Conservation (phyloP, 306 rosid genomes). For the Glycine tomentella region DNA sequence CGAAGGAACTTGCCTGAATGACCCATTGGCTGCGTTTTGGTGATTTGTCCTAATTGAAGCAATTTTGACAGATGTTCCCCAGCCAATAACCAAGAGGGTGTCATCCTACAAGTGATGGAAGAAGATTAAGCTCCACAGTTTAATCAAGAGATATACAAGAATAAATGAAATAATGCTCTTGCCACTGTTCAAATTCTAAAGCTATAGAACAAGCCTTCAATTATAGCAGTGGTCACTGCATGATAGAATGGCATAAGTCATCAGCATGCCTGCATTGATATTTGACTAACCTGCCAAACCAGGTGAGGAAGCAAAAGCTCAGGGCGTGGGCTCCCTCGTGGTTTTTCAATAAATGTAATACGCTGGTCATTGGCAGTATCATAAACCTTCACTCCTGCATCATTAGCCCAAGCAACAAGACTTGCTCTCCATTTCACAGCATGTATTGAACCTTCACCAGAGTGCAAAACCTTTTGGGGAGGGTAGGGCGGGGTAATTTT, state of each 20-base stretch:
- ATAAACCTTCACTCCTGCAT: constrained; percentile 94
- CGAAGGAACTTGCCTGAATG: constrained; percentile 65
- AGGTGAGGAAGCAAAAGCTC: constrained; percentile 95
- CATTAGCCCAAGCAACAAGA: constrained; percentile 99
- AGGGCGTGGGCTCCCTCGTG: constrained; percentile 89
- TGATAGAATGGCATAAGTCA: constrained; percentile 30
- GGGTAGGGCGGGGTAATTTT: constrained; percentile 16
- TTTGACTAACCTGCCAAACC: constrained; percentile 95
- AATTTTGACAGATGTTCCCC: constrained; percentile 96
- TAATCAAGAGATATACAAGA: constrained; percentile 31
- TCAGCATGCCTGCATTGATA: constrained; percentile 31
- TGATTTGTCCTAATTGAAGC: constrained; percentile 77
- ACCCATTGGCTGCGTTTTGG: constrained; percentile 70
- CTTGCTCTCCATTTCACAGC: constrained; percentile 92
- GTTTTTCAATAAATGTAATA: constrained; percentile 92
- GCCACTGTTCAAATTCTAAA: constrained; percentile 10
- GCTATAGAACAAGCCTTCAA: constrained; percentile 35
- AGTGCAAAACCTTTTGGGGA: constrained; percentile 86
- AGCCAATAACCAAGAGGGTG: constrained; percentile 88
- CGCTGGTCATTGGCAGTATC: constrained; percentile 92
- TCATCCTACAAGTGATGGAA: constrained; percentile 73
- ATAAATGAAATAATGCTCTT: constrained; percentile 34
- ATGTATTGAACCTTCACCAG: constrained; percentile 99
- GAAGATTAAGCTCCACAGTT: constrained; percentile 46
- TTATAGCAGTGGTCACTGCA: constrained; percentile 35